Evolutionary conservation across 345 rosid species (phyloP).

Genomic region (Cardamine resedifolia): DNA sequence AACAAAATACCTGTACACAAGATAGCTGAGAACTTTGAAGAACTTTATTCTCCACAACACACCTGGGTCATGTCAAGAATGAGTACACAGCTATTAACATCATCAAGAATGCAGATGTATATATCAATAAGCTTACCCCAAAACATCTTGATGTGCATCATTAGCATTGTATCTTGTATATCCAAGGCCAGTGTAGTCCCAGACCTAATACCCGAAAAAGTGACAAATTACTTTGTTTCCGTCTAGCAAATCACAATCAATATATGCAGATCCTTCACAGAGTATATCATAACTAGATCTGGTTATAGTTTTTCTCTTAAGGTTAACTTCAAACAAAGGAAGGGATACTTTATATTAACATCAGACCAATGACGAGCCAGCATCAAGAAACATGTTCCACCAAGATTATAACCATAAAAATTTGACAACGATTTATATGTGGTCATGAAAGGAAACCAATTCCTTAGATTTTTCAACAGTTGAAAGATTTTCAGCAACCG

Average conservation of each 20-base stretch:
- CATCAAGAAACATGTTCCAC: background rate
- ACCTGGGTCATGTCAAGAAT: slow-evolving; percentile 51
- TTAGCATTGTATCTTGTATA: slow-evolving; percentile 77
- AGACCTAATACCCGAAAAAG: slow-evolving; percentile 52
- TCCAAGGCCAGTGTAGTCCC: slow-evolving; percentile 97
- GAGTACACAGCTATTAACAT: background rate
- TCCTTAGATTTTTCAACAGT: background rate
- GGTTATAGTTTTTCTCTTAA: background rate
- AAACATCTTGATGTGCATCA: slow-evolving; percentile 65
- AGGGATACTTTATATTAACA: background rate
- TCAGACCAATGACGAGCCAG: background rate
- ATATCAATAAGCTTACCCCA: slow-evolving; percentile 59
- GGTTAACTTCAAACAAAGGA: background rate
- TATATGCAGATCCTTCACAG: background rate
- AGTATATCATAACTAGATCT: background rate
- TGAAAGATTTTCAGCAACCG: background rate
- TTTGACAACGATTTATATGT: background rate
- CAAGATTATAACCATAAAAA: background rate
- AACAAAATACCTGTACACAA: slow-evolving; percentile 58
- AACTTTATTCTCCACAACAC: slow-evolving; percentile 96
- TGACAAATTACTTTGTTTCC: background rate
- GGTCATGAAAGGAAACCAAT: background rate
- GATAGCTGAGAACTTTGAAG: slow-evolving; percentile 76
- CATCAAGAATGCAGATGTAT: slow-evolving; percentile 9
- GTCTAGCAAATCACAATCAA: background rate